Evolutionary conservation across 768 basidiomycete species (phyloP).

Genomic region (Zangia roseola): DNA sequence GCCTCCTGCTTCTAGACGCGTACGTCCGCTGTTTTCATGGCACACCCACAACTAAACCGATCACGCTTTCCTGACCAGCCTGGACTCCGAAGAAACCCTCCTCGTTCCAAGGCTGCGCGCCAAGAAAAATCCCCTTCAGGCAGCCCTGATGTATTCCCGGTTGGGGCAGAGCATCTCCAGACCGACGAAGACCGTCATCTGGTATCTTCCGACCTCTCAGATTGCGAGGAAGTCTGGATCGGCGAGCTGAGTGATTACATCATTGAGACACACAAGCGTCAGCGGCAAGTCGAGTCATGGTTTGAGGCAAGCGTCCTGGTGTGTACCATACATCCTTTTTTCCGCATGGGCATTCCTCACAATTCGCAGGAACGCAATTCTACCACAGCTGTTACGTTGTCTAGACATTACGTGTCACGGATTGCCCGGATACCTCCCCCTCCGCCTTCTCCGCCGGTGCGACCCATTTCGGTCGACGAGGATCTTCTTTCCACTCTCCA

Average conservation of each 20-base stretch:
- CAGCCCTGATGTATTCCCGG: slow-evolving; percentile 16
- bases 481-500: slow-evolving; percentile 36
- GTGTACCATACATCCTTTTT: slow-evolving; percentile 20
- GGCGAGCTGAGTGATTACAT: slow-evolving; percentile 68
- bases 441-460: slow-evolving; percentile 37
- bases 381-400: slow-evolving; percentile 47
- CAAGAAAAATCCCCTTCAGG: slow-evolving; percentile 29
- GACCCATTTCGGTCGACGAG: slow-evolving; percentile 32
- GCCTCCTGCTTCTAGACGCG: slow-evolving; percentile 48
- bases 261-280: slow-evolving; percentile 69
- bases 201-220: slow-evolving; percentile 77
- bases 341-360: background rate
- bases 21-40: slow-evolving; percentile 37
- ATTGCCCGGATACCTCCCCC: slow-evolving; percentile 46
- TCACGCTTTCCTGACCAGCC: slow-evolving; percentile 22
- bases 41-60: background rate
- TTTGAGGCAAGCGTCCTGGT: slow-evolving; percentile 70
- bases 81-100: slow-evolving; percentile 43
- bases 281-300: slow-evolving; percentile 69
- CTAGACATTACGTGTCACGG: slow-evolving; percentile 38
- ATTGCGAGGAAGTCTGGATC: slow-evolving; percentile 76
- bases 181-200: slow-evolving; percentile 44
- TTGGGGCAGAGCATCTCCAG: slow-evolving; percentile 21
- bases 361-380: slow-evolving; percentile 66
- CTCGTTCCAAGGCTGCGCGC: slow-evolving; percentile 36